Evolutionary conservation across 495 filamentous ascomycete species (phyloP), one percentile per base, ranked within the genome.

Genomic region (Hyaloscypha bicolor): DNA sequence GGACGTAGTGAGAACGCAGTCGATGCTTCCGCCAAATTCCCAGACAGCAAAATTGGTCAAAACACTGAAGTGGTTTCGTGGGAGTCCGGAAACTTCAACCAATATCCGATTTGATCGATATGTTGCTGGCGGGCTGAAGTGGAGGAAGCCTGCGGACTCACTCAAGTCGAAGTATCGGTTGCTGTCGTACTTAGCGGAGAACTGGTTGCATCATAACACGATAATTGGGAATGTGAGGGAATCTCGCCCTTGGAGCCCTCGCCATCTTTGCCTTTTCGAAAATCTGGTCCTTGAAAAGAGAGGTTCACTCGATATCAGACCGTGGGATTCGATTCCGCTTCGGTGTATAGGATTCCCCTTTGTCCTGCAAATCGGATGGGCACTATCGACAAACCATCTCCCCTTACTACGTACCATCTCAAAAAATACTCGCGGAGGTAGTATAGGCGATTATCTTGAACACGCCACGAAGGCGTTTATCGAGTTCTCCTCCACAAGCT

Each of bases 131-230:
- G 25, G 25, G 25, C 16, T 4, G 16, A 16, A 48, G 11, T 14
- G 42, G 16, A 56, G 22, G 19, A 39, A 55, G 4, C 16, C 62
- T 31, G 22, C 11, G 21, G 32, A 3, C 5, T 8, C 21, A 12
- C 21, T 37, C 8, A 16, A 32, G 3, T 12, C 31, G 29, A 64
- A 64, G 31, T 56, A 37, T 33, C 14, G 21, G 2, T 30, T 64
- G n/a, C 51, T 64, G 9, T 39, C 62, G 11, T 64, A 64, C 30
- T 14, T 55, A 5, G 30, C 31, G 11, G 35, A 55, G 21, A 32
- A 56, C 48, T 64, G 62, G 62, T 37, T 64, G 52, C 21, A 22
- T 12, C 62, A 64, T 25, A 64, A 25, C 12, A 56, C 53, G 6
- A 19, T 14, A 19, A 48, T 48, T 11, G 35, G 35, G 35, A 1